A percentile compares a stretch with the other conserved stretches of the same genome.
phyloP scores from a whole-genome alignment of 257 asterid genomes.

The Solanum chmielewskii region DNA sequence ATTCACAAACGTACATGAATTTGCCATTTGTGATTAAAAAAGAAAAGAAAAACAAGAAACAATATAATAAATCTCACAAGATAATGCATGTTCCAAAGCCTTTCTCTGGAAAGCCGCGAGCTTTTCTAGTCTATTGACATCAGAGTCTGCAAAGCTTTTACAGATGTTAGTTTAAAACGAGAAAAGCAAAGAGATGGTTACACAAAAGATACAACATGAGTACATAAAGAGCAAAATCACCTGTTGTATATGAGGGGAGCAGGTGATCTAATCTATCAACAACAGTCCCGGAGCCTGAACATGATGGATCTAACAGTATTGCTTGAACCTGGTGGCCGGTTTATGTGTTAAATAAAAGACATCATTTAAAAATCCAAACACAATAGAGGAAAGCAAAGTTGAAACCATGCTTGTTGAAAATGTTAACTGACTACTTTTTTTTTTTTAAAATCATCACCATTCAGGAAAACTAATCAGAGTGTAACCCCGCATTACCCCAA shows the following conservation, averaged over 20 bases:
- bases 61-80: constrained; percentile 39
- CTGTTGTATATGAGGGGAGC: constrained; percentile 78
- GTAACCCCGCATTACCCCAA: background rate
- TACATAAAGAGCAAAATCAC: constrained; percentile 12
- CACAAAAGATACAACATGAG: background rate
- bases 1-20: background rate
- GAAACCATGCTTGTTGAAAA: background rate
- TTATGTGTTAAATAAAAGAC: background rate
- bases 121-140: constrained; percentile 39
- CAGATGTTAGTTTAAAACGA: background rate
- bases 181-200: background rate
- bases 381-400: background rate
- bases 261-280: constrained; percentile 83
- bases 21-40: background rate
- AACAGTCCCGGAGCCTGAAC: constrained; percentile 96
- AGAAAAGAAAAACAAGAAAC: background rate
- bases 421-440: background rate
- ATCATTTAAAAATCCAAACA: background rate
- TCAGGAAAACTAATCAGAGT: background rate
- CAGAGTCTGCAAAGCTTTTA: constrained; percentile 19
- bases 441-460: background rate
- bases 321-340: constrained; percentile 57
- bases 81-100: constrained; percentile 70
- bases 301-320: constrained; percentile 90
- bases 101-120: constrained; percentile 79